phyloP scores from a whole-genome alignment of 139 green algal species.

The Asterochloris erici region DNA sequence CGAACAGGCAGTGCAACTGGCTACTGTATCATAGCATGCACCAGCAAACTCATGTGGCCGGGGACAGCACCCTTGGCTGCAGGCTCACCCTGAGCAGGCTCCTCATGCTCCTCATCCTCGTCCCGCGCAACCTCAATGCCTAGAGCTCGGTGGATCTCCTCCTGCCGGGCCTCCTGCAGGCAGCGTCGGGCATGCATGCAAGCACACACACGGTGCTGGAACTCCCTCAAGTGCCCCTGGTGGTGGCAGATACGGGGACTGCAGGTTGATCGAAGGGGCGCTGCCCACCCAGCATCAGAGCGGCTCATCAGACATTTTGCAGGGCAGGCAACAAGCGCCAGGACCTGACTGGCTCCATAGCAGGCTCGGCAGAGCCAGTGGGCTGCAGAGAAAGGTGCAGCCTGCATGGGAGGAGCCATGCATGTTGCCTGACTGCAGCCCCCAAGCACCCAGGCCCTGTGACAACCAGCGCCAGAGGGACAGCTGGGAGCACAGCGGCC shows the following conservation, averaged over 20 bases:
- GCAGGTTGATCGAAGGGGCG: too few relatives aligned
- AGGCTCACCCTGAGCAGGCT: slow-evolving; percentile 22
- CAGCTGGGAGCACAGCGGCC: too few relatives aligned
- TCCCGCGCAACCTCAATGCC: slow-evolving; percentile 46
- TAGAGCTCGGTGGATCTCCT: slow-evolving; percentile 46
- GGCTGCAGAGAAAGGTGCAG: too few relatives aligned
- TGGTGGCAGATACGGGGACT: too few relatives aligned
- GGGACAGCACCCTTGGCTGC: not conserved
- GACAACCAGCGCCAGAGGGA: too few relatives aligned
- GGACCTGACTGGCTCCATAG: too few relatives aligned
- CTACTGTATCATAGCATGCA: not conserved
- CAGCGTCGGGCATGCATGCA: not conserved
- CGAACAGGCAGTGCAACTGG: not conserved
- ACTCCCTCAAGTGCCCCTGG: too few relatives aligned
- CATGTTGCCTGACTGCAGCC: too few relatives aligned
- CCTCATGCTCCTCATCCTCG: slow-evolving; percentile 50
- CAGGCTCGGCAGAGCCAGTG: too few relatives aligned
- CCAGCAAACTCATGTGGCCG: not conserved
- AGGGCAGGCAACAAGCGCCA: not conserved
- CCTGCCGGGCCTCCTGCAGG: slow-evolving; percentile 21
- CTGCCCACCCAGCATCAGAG: not conserved
- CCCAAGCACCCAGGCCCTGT: too few relatives aligned
- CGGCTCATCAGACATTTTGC: not conserved
- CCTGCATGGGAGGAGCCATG: too few relatives aligned
- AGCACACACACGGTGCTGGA: too few relatives aligned